Conservation (phyloP, 129 eudicot genomes). For the Saposhnikovia divaricata region DNA sequence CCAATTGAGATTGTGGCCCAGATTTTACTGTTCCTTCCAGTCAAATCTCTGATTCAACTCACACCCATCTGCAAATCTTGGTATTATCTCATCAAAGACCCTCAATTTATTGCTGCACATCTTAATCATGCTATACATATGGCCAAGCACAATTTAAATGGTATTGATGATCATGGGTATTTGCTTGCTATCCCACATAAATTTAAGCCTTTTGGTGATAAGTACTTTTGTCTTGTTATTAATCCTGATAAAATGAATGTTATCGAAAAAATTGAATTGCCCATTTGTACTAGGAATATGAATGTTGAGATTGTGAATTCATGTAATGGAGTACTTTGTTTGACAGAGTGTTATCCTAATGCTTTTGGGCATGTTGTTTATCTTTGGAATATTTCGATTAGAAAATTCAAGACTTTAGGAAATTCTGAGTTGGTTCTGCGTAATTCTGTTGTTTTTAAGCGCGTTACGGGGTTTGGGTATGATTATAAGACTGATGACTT, state of each 20-base stretch:
- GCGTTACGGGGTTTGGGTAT: constrained; percentile 14
- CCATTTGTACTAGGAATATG: constrained; percentile 7
- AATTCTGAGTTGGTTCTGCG: neutral
- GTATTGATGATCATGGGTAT: neutral
- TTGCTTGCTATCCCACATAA: neutral
- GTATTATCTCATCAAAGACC: constrained; percentile 7
- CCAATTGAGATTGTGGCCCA: neutral
- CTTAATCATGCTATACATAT: neutral
- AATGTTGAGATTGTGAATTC: constrained; percentile 1
- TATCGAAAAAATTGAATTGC: neutral
- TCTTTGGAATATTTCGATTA: constrained; percentile 7
- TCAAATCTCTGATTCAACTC: constrained; percentile 5
- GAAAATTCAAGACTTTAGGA: neutral
- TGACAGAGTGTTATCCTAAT: neutral
- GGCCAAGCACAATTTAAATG: neutral
- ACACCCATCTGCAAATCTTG: constrained; percentile 14
- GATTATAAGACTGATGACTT: constrained; percentile 1
- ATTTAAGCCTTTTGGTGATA: constrained; percentile 5
- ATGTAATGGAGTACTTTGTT: constrained; percentile 7
- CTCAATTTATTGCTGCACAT: constrained; percentile 8
- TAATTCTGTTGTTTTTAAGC: neutral
- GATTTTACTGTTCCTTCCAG: constrained; percentile 8
- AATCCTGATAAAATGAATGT: neutral
- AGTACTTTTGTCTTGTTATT: constrained; percentile 1
- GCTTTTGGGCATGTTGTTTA: constrained; percentile 7